phyloP scores from a whole-genome alignment of 257 asterid species.

The Fraxinus americana region DNA sequence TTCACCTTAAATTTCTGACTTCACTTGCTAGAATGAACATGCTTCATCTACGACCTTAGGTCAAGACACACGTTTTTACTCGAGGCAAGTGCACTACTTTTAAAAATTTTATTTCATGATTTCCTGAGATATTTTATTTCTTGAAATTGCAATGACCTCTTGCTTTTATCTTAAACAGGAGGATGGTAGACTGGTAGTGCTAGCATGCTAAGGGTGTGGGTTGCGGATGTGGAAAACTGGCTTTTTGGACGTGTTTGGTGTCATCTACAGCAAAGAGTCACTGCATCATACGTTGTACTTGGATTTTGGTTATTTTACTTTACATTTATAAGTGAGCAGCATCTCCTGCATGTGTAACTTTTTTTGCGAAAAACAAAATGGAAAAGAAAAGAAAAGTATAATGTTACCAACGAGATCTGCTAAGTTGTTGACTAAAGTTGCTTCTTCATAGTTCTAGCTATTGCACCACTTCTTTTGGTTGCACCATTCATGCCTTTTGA shows the following conservation, averaged over 20 bases:
- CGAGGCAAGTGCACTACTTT: slow-evolving; percentile 8
- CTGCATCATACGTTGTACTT: too few relatives aligned
- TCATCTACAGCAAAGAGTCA: background rate
- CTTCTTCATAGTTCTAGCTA: too few relatives aligned
- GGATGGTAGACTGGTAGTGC: slow-evolving; percentile 51
- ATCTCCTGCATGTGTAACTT: background rate
- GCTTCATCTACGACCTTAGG: slow-evolving; percentile 12
- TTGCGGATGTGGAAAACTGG: slow-evolving; percentile 52
- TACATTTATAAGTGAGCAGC: background rate
- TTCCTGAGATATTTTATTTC: slow-evolving; percentile 9
- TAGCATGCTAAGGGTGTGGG: slow-evolving; percentile 84
- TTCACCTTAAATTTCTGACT: background rate
- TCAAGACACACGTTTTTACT: background rate
- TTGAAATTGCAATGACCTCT: slow-evolving; percentile 6
- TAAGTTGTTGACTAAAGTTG: too few relatives aligned
- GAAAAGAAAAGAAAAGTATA: background rate
- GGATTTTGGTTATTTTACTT: background rate
- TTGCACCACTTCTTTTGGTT: too few relatives aligned
- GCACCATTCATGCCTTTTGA: too few relatives aligned
- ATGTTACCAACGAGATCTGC: too few relatives aligned
- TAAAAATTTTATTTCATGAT: background rate
- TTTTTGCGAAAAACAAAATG: background rate
- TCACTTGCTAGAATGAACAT: slow-evolving; percentile 6
- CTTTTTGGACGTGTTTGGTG: background rate
- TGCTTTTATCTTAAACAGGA: slow-evolving; percentile 46